Base-by-base conservation (phyloP, 208 protist species). In the Porcisia deanei region DNA sequence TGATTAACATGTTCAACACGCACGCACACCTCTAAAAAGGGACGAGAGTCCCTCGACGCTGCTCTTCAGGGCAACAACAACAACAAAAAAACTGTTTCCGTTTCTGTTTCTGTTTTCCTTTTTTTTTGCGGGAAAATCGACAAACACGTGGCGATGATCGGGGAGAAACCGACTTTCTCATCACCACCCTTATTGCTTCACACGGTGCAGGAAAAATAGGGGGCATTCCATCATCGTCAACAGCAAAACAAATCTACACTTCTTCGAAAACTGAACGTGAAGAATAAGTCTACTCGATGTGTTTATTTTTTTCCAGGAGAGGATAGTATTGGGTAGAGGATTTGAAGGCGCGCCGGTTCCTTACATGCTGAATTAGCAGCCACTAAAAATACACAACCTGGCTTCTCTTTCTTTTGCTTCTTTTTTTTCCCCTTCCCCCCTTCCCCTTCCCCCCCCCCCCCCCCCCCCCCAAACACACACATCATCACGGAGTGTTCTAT, bases 1-100 rank as follows among this genome's bases (percentile, higher is more conserved):
- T 99, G 45, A 99, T 99, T 83, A 98, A 99, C 76, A 81, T 95
- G 55, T 98, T 95, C 82, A 99, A 99, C 75, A 67, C 74, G 5
- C 81, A 77, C 54, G 76, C 85, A 49, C 84, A 91, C 63, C 71
- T 94, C 66, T 94, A 77, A 90, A 12, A 14, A 9, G 9, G 71
- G 10, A 77, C 89, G 12, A 14, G 9, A 10, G 71, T 14, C 14
- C 25, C 20, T 65, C 39, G 37, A 22, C 37, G 37, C 34, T 55
- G 41, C 49, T 71, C 18, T 71, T 71, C 18, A 71, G 14, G 37
- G 43, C 25, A 54, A 20, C n/a, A 30, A 67, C 37, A 0, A 30
- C 30, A 30, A 30, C 30, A 30, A 30, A 30, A 30, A 30, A 30
- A 30, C 30, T 0, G 30, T 30, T 30, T 30, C 30, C 30, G 25